A percentile compares a stretch with the other conserved stretches of the same genome.
These are phyloP conservation scores for Termitomyces sp. DNA, from an alignment of 768 basidiomycete genomes.

Conservation along the genomic window DNA sequence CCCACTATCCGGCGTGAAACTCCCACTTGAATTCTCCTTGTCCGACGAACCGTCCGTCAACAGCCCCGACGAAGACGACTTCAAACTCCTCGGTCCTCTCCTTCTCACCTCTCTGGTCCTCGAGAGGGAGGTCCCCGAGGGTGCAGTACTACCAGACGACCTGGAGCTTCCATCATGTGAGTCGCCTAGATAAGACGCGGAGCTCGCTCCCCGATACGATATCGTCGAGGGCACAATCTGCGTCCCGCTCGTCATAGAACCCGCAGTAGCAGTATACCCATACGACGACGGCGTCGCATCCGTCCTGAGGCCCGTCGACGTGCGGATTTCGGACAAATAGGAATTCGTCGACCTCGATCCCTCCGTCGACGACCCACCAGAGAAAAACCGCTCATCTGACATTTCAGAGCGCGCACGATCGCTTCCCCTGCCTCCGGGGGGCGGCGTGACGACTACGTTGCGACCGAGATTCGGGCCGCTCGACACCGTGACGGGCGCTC, in stretches of 20 bases:
- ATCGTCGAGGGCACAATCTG: conserved; percentile 44
- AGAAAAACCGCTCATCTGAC: conserved; percentile 36
- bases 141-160: conserved; percentile 28
- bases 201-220: conserved; percentile 45
- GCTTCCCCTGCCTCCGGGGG: conserved; percentile 30
- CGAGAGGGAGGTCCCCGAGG: conserved; percentile 46
- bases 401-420: conserved; percentile 21
- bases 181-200: conserved; percentile 52
- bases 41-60: conserved; percentile 40
- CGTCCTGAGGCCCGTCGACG: conserved; percentile 23
- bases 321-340: conserved; percentile 20
- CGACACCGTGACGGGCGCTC: conserved; percentile 67
- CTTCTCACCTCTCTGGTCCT: conserved; percentile 55
- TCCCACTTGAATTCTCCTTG: conserved; percentile 45
- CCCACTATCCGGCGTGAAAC: conserved; percentile 21
- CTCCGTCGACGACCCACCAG: conserved; percentile 26
- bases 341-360: conserved; percentile 28
- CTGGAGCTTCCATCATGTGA: conserved; percentile 35
- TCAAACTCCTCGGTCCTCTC: conserved; percentile 37
- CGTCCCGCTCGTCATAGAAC: conserved; percentile 27
- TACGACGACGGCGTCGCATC: conserved; percentile 17
- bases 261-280: conserved; percentile 24
- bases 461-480: conserved; percentile 53
- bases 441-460: conserved; percentile 37
- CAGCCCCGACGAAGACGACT: conserved; percentile 34